A percentile compares a stretch with the other conserved stretches of the same genome.
phyloP scores from a whole-genome alignment of 2,329 filamentous ascomycete genomes.

The Taxawa tesnikishii region DNA sequence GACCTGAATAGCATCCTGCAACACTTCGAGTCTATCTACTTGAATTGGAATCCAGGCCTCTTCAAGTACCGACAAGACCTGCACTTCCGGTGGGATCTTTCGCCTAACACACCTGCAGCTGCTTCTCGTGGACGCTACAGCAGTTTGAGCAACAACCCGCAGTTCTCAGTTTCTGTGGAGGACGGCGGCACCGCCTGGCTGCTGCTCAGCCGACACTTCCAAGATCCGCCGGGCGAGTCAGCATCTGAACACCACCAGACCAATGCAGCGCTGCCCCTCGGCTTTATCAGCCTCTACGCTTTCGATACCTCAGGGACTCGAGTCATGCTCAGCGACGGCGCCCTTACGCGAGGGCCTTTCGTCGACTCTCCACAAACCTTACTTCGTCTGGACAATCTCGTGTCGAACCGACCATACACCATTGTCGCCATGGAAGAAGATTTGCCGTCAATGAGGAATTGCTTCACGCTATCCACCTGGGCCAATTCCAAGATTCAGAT shows the following conservation, averaged over 20 bases:
- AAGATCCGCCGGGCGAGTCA: conserved; percentile 14
- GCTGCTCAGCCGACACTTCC: conserved; percentile 73
- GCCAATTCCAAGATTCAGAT: conserved; percentile 53
- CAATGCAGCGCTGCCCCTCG: conserved; percentile 31
- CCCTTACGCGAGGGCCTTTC: conserved; percentile 65
- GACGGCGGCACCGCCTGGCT: conserved; percentile 62
- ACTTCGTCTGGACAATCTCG: conserved; percentile 56
- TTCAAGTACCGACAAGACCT: conserved; percentile 76
- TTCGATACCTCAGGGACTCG: conserved; percentile 60
- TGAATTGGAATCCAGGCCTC: conserved; percentile 89
- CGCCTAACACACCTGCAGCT: conserved; percentile 11
- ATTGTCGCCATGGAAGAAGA: conserved; percentile 69
- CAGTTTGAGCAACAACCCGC: conserved; percentile 56
- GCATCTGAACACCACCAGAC: conserved; percentile 28
- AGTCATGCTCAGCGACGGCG: conserved; percentile 62
- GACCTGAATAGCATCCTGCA: conserved; percentile 75
- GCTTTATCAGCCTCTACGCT: conserved; percentile 79
- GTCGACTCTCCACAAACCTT: conserved; percentile 91
- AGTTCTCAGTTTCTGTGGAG: conserved; percentile 43
- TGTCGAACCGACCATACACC: conserved; percentile 40
- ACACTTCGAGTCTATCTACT: conserved; percentile 88
- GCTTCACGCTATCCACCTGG: conserved; percentile 80
- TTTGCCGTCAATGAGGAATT: conserved; percentile 59
- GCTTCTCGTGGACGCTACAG: conserved; percentile 48
- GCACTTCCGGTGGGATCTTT: conserved; percentile 75